A percentile compares a stretch with the other conserved stretches of the same genome.
Evolutionary conservation across 2,329 filamentous ascomycete species (phyloP).

Genomic region (Huntiella decipiens): DNA sequence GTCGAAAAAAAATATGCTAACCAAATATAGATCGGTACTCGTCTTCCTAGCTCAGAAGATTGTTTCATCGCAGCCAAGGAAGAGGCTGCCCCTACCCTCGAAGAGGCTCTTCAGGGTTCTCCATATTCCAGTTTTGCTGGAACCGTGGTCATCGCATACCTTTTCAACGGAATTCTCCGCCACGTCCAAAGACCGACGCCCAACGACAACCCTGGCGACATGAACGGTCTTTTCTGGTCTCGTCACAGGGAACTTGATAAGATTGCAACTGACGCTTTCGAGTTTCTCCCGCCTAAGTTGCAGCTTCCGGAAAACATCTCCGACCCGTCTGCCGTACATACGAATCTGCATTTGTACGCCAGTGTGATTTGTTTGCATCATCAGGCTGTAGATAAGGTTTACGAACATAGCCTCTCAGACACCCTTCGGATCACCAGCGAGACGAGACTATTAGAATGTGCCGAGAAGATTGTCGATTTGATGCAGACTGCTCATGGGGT

Average conservation of each 20-base stretch:
- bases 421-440: slow-evolving; percentile 52
- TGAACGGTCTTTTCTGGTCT: slow-evolving; percentile 64
- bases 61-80: slow-evolving; percentile 49
- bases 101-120: slow-evolving; percentile 42
- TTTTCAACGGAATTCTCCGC: slow-evolving; percentile 65
- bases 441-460: slow-evolving; percentile 55
- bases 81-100: slow-evolving; percentile 42
- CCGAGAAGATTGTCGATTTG: slow-evolving; percentile 67
- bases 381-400: slow-evolving; percentile 65
- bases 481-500: slow-evolving; percentile 58
- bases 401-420: slow-evolving; percentile 35
- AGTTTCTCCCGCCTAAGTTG: slow-evolving; percentile 58
- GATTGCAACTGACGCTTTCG: slow-evolving; percentile 54
- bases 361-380: slow-evolving; percentile 78
- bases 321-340: slow-evolving; percentile 57
- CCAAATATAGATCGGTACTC: slow-evolving; percentile 45
- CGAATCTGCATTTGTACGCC: slow-evolving; percentile 77
- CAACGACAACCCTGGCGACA: slow-evolving; percentile 53
- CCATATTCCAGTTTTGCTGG: slow-evolving; percentile 53
- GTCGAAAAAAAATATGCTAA: background rate
- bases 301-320: slow-evolving; percentile 49
- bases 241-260: slow-evolving; percentile 71
- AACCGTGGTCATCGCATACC: slow-evolving; percentile 51
- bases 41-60: slow-evolving; percentile 62
- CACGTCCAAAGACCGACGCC: slow-evolving; percentile 58